Conservation (phyloP, 345 rosid species). For the Lepidium sativum region DNA sequence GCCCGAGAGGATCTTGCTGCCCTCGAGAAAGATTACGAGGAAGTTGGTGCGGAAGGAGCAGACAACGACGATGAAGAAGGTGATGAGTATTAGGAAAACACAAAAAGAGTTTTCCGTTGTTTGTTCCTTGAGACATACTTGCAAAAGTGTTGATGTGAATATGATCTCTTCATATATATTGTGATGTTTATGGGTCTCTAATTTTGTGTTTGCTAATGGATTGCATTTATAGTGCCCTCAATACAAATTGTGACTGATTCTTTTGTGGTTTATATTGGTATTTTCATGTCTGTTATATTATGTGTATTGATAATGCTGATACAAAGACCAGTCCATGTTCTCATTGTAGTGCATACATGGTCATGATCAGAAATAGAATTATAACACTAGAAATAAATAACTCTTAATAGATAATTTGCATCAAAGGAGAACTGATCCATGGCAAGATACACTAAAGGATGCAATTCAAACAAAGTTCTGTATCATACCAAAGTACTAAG, state of each 20-base stretch:
- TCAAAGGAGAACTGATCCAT: background rate
- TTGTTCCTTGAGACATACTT: constrained; percentile 3
- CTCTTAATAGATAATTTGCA: background rate
- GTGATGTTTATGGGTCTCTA: background rate
- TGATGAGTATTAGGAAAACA: constrained; percentile 32
- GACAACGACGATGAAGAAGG: constrained; percentile 46
- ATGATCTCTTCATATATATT: background rate
- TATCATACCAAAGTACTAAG: background rate
- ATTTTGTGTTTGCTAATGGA: background rate
- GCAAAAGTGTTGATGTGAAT: background rate
- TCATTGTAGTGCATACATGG: too few species aligned
- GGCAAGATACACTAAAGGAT: background rate
- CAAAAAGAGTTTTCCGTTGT: background rate
- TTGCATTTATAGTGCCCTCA: background rate
- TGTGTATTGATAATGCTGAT: background rate
- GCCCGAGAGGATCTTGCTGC: constrained; percentile 91
- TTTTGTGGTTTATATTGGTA: background rate
- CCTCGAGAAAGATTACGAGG: constrained; percentile 81
- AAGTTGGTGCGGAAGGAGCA: constrained; percentile 66
- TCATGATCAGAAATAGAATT: too few species aligned
- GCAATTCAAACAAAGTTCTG: background rate
- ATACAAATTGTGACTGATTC: background rate
- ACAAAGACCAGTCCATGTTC: background rate
- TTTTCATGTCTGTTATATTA: background rate
- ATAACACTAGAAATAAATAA: too few species aligned